Base-by-base conservation (phyloP, 2,329 filamentous ascomycete species). In the Penicillium frequentans region DNA sequence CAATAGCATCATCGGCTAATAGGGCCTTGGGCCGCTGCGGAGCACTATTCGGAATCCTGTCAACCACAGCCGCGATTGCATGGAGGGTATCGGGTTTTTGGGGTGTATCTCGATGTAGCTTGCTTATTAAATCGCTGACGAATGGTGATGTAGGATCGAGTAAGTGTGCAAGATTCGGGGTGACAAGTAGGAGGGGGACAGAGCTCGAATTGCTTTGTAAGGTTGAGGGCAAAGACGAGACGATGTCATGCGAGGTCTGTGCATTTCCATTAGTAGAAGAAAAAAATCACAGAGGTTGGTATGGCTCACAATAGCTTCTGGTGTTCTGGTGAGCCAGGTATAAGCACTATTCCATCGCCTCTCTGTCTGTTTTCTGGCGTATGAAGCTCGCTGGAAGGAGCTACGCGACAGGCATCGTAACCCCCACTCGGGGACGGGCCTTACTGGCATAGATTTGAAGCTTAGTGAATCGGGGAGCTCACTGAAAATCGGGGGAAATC, bases 111-210 rank as follows among this genome's bases (percentile, higher is more conserved):
- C 45, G 48, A 55, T 71, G 69, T 9, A 75, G 49, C 33, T 62
- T 64, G 45, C 64, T 64, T 31, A 75, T 60, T 23, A 70, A 68
- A 52, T 69, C 59, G 31, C 64, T 62, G 5, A 76, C 64, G 39
- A 76, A 75, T 8, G 61, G 45, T 49, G 63, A 59, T 21, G 66
- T 55, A n/a, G 69, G 54, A 49, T 74, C 69, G 44, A 73, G 63
- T 73, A 73, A 77, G 49, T 68, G 63, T 7, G 75, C 73, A 50
- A 77, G 75, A 10, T 63, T 62, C 1, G 74, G 72, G 1, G 75
- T 77, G 39, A 70, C 68, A 48, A 77, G 68, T 23, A 77, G 55
- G 37, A 77, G 45, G 16, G 73, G 72, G 9, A 71, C 61, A 54
- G 65, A 37, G 37, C 21, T 35, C 19, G 37, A 26, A 16, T 33